Evolutionary conservation across 2,329 filamentous ascomycete species (phyloP).

Genomic region (Colletotrichum karsti): DNA sequence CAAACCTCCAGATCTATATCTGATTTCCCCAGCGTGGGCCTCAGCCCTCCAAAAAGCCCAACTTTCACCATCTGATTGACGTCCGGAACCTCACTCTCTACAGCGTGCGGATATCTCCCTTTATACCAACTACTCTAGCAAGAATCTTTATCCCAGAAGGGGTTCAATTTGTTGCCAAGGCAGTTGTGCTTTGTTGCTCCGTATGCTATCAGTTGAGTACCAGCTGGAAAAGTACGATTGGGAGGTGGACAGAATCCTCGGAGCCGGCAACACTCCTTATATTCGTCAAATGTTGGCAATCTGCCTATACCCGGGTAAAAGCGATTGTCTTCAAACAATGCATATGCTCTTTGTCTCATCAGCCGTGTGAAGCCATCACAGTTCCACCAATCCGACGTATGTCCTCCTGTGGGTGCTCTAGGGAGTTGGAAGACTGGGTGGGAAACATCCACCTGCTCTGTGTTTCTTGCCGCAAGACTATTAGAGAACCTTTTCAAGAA

Average conservation of each 20-base stretch:
- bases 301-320: background rate
- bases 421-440: too few relatives aligned
- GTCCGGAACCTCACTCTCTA: background rate
- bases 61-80: constrained; percentile 1
- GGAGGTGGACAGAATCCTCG: background rate
- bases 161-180: too few relatives aligned
- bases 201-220: too few relatives aligned
- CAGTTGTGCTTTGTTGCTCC: too few relatives aligned
- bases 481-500: background rate
- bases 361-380: background rate
- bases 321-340: background rate
- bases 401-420: background rate
- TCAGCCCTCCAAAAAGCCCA: background rate
- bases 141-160: too few relatives aligned
- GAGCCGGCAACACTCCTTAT: background rate
- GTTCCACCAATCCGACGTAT: background rate
- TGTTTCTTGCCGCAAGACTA: background rate
- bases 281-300: background rate
- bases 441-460: background rate
- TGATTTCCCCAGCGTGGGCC: background rate
- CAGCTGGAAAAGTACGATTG: too few relatives aligned
- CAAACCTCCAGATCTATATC: background rate
- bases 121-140: too few relatives aligned
- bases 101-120: background rate
- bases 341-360: background rate